These are phyloP conservation scores for Stagonosporopsis cucurbitacearum DNA, from an alignment of 2,329 filamentous ascomycete genomes.

Conservation along the genomic window DNA sequence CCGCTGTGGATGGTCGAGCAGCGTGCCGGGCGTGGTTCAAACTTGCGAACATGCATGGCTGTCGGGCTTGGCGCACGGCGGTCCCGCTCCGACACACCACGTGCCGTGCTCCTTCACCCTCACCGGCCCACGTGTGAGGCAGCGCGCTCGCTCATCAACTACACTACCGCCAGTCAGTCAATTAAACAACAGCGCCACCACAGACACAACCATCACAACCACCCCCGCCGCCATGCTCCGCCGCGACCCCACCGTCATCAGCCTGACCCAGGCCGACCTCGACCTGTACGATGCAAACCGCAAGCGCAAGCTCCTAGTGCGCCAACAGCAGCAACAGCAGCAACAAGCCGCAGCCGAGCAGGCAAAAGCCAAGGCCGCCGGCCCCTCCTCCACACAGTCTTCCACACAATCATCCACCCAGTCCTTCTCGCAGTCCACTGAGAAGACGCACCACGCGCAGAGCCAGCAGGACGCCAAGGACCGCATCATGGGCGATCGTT, in stretches of 20 bases:
- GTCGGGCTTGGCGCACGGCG: conserved; percentile 30
- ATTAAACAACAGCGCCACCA: conserved; percentile 1
- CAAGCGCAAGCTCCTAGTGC: conserved; percentile 41
- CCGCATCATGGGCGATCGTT: conserved; percentile 38
- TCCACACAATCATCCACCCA: neutral
- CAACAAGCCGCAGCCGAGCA: conserved; percentile 32
- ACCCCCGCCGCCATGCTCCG: conserved; percentile 62
- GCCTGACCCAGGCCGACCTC: conserved; percentile 73
- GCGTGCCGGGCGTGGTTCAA: conserved; percentile 25
- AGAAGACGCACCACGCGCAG: neutral
- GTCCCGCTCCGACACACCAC: conserved; percentile 24
- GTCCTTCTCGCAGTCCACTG: conserved; percentile 18
- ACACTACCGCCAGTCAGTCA: neutral
- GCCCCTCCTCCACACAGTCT: conserved; percentile 23
- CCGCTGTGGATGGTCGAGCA: conserved; percentile 26
- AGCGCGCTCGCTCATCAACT: conserved; percentile 5
- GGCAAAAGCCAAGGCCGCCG: too few species aligned
- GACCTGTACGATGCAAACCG: conserved; percentile 72
- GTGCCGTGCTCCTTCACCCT: conserved; percentile 23
- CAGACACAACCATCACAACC: neutral
- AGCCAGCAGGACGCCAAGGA: conserved; percentile 39
- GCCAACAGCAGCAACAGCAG: conserved; percentile 40
- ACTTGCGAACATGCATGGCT: too few species aligned
- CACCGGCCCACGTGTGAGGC: conserved; percentile 6
- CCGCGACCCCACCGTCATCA: conserved; percentile 70